Evolutionary conservation across 2,329 filamentous ascomycete species (phyloP), one percentile per base, ranked within the genome.

Genomic region (Nemania sp.): DNA sequence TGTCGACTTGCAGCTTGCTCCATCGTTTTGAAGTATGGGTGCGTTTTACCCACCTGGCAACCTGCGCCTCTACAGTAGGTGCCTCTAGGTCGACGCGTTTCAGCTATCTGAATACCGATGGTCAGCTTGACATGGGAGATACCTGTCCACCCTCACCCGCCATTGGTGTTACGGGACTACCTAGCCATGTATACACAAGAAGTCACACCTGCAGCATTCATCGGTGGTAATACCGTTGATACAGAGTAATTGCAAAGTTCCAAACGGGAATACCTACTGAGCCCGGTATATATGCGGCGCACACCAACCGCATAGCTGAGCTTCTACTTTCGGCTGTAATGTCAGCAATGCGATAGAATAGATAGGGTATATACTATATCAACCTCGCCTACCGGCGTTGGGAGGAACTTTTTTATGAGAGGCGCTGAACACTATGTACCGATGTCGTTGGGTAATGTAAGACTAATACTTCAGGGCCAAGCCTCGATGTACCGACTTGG

Each of bases 1-100:
- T 64, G 76, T 78, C 76, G 71, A 77, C 74, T 58, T 77, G 76
- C 76, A 78, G 69, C 67, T 52, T 71, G 66, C 66, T 74, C 69
- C 68, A 62, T 56, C 43, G 53, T 72, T 67, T 66, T 67, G 43
- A 62, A 54, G 59, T 64, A 67, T 59, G 57, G 47, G 51, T 60
- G 27, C 18, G 20, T 47, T 47, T 47, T 47, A 20, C 18, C 43
- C 43, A 47, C 43, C 20, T 24, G 49, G 56, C 55, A 29, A 54
- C 27, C 7, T 22, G 26, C 22, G 27, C 18, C 27, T 54, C 27
- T 35, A 32, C 11, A 2, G 24, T 57, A 66, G 58, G 53, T 70
- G 59, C 57, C 35, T 20, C 68, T 68, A 70, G 54, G 45, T 63
- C 52, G 22, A 63, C 57, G 57, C 38, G 68, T 73, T 74, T 71